Evolutionary conservation across 1,139 yeast species (phyloP).

Genomic region (Geotrichum australiense): DNA sequence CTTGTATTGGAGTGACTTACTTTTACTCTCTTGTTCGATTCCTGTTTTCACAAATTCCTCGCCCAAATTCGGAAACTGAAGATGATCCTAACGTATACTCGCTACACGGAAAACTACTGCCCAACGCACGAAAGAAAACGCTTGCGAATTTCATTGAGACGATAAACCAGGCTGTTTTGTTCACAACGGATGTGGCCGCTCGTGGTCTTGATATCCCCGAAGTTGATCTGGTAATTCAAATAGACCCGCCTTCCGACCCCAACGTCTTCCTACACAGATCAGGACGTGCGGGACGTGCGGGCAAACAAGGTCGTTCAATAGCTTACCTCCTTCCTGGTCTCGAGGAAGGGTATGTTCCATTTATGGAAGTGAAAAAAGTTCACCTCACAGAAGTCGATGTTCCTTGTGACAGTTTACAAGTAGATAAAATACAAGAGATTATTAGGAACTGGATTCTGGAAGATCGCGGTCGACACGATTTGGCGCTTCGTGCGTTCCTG

Average conservation of each 20-base stretch:
- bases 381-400: conserved; percentile 39
- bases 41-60: conserved; percentile 29
- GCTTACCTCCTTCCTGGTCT: conserved; percentile 63
- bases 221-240: conserved; percentile 78
- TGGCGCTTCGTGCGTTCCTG: conserved; percentile 72
- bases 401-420: conserved; percentile 18
- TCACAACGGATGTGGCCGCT: conserved; percentile 60
- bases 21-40: conserved; percentile 54
- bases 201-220: conserved; percentile 91
- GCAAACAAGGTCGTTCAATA: conserved; percentile 71
- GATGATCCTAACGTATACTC: conserved; percentile 10
- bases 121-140: conserved; percentile 69
- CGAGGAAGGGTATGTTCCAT: conserved; percentile 77
- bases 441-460: conserved; percentile 54
- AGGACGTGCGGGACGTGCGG: conserved; percentile 92
- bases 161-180: conserved; percentile 49
- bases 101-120: conserved; percentile 79
- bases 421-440: conserved; percentile 20
- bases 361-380: conserved; percentile 70
- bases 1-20: conserved; percentile 74
- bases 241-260: conserved; percentile 90
- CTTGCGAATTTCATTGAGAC: conserved; percentile 49
- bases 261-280: conserved; percentile 82
- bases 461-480: conserved; percentile 76
- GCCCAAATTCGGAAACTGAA: conserved; percentile 20